Base-by-base conservation (phyloP, 2,329 filamentous ascomycete genomes). In the Paecilomyces formosus region DNA sequence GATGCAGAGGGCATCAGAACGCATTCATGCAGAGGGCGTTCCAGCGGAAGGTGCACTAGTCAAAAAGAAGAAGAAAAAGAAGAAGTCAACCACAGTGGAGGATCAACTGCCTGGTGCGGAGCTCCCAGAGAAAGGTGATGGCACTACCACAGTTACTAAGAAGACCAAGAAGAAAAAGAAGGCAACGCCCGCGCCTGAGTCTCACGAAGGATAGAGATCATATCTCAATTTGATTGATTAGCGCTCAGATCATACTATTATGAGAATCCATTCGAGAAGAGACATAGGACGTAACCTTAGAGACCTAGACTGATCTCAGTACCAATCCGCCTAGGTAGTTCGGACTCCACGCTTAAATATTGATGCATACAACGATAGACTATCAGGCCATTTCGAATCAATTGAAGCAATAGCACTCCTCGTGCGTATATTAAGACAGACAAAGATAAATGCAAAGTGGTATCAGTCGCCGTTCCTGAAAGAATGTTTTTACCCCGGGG, bases 1-100 rank as follows among this genome's bases (percentile, higher is more conserved):
- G 75, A 96, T 97, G 92, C 78, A 80, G 63, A 70, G 79, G 58
- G 75, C 72, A 33, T 75, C 76, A 9, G 79, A 81, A 60, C 72
- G 77, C n/a, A 75, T 79, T 22, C 66, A 75, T 26, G 72, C 86
- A 22, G 83, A 76, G 45, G 76, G 75, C 3, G 74, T 76, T 21
- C 74, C 77, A 22, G 66, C 72, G 3, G 78, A 80, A 56, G 79
- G 79, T 15, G 75, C 70, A 12, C 64, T 80, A 15, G 73, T 81
- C 69, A 88, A 87, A 75, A 87, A 84, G 75, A 87, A 80, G 70
- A 80, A 78, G 64, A 75, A 78, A 64, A 75, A 69, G 62, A 72
- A 71, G 60, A 68, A 64, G 67, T 22, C 56, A 22, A 54, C 52
- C 15, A 21, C 55, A 33, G 28, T 31, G 55, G 49, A 30, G 31